Percentiles rank a stretch among this genome's conserved stretches.
These are phyloP conservation scores for Bolboschoenoplectus hybrid DNA, from an alignment of 202 grass and related monocot species.

Conservation along the genomic window DNA sequence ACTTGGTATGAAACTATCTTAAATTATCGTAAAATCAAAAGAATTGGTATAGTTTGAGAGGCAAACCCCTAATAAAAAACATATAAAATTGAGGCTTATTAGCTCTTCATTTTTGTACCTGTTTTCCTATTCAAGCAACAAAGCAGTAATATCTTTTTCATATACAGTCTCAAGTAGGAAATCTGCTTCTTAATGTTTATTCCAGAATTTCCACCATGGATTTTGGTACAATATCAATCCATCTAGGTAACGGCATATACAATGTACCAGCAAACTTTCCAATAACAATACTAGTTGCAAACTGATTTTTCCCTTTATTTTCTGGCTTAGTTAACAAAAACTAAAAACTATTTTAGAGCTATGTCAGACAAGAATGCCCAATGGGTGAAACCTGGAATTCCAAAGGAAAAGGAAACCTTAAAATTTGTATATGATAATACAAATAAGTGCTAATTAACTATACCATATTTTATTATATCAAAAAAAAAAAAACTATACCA, in stretches of 20 bases:
- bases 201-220: slow-evolving; percentile 19
- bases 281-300: not conserved
- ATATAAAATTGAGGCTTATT: too few species aligned
- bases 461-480: too few species aligned
- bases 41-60: too few species aligned
- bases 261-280: not conserved
- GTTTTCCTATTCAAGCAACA: slow-evolving; percentile 33
- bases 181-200: not conserved
- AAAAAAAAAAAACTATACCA: too few species aligned
- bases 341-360: not conserved
- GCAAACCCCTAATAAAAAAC: too few species aligned
- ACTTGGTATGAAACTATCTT: too few species aligned
- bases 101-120: slow-evolving; percentile 36
- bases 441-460: too few species aligned
- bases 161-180: not conserved
- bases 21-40: too few species aligned
- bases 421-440: too few species aligned
- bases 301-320: not conserved
- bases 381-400: not conserved
- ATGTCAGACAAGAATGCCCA: not conserved
- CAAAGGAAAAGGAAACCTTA: too few species aligned
- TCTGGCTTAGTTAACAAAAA: not conserved
- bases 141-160: not conserved
- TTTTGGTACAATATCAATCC: not conserved
- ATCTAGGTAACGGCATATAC: not conserved